A percentile compares a stretch with the other conserved stretches of the same genome.
phyloP scores from a whole-genome alignment of 2,329 filamentous ascomycete species.

The Diaporthe sp. region DNA sequence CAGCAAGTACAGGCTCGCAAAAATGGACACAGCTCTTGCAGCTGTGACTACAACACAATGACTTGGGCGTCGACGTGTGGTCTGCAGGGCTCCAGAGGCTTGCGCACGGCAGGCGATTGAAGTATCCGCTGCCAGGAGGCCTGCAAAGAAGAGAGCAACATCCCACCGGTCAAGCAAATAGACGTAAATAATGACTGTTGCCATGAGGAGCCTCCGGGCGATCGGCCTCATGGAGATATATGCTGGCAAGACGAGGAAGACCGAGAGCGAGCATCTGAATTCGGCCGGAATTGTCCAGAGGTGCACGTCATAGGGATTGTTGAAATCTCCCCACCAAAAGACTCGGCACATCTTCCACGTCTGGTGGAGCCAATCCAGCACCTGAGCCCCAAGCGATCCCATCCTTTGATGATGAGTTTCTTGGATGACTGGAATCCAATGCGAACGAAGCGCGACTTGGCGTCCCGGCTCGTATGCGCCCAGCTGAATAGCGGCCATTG shows the following conservation, averaged over 20 bases:
- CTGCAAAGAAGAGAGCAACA: neutral
- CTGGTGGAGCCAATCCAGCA: neutral
- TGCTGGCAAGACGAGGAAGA: neutral
- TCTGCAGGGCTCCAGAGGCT: neutral
- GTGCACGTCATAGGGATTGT: neutral
- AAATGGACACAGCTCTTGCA: neutral
- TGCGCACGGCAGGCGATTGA: neutral
- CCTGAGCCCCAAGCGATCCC: neutral
- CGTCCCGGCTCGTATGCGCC: neutral
- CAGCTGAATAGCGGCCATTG: neutral
- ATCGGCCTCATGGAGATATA: neutral
- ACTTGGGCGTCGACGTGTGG: neutral
- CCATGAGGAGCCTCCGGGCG: neutral
- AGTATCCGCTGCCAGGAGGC: neutral
- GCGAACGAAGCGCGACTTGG: neutral
- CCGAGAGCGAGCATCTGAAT: neutral
- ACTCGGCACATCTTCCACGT: constrained; percentile 7
- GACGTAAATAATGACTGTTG: neutral
- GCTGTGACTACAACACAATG: neutral
- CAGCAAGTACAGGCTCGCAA: neutral
- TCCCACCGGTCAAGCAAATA: neutral
- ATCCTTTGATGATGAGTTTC: neutral
- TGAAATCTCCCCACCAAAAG: constrained; percentile 9
- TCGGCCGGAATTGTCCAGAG: neutral
- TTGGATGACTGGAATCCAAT: neutral